Evolutionary conservation across 768 basidiomycete species (phyloP).

Genomic region (Suillus subluteus): DNA sequence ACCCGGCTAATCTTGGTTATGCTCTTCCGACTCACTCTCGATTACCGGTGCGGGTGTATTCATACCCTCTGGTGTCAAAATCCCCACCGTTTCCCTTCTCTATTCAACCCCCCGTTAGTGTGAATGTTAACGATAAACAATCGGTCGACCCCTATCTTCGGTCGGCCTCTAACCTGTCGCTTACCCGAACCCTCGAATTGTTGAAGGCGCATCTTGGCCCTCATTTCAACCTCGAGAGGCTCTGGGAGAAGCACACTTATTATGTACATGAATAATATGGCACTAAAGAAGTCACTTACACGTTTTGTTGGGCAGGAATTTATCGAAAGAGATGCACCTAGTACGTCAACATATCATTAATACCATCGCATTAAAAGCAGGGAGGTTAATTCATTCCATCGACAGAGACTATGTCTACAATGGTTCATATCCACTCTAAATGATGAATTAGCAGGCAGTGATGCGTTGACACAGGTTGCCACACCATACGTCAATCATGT

Average conservation of each 20-base stretch:
- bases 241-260: constrained; percentile 51
- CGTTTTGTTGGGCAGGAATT: constrained; percentile 36
- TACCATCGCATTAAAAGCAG: neutral
- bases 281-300: constrained; percentile 3
- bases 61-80: constrained; percentile 40
- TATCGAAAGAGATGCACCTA: constrained; percentile 40
- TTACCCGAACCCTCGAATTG: constrained; percentile 42
- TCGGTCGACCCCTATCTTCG: constrained; percentile 36
- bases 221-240: constrained; percentile 46
- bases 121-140: constrained; percentile 21
- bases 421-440: constrained; percentile 29
- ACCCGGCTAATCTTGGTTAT: constrained; percentile 25
- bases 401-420: constrained; percentile 46
- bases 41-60: constrained; percentile 34
- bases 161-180: constrained; percentile 42
- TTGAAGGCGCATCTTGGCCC: constrained; percentile 44
- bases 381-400: constrained; percentile 2
- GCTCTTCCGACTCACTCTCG: constrained; percentile 27
- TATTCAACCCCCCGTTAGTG: constrained; percentile 34
- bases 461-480: constrained; percentile 33
- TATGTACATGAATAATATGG: constrained; percentile 35
- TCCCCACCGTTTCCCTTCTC: constrained; percentile 42
- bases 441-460: constrained; percentile 6
- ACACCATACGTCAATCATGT: constrained; percentile 47
- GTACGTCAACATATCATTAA: constrained; percentile 27